phyloP scores from a whole-genome alignment of 2,329 filamentous ascomycete genomes.

The Helicocarpus griseus region DNA sequence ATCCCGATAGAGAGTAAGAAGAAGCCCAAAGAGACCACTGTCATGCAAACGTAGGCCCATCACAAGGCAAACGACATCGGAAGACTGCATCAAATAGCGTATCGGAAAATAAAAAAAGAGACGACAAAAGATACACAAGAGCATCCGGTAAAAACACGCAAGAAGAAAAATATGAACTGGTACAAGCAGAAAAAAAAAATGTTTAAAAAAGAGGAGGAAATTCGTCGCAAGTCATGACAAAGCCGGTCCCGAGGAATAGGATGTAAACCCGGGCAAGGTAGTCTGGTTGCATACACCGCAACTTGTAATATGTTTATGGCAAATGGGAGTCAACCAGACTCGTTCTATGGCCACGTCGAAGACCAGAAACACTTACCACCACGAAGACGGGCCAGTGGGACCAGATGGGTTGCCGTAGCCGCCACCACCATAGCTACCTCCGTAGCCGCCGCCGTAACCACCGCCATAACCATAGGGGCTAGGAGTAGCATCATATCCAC shows the following conservation, averaged over 20 bases:
- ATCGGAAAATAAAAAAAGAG: slow-evolving; percentile 24
- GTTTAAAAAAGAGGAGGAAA: slow-evolving; percentile 21
- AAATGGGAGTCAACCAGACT: slow-evolving; percentile 24
- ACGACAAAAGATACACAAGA: slow-evolving; percentile 14
- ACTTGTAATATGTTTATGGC: slow-evolving; percentile 6
- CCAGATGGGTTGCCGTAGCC: slow-evolving; percentile 41
- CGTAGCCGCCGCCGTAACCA: slow-evolving; percentile 19
- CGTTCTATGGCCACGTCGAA: slow-evolving; percentile 27
- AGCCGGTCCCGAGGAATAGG: slow-evolving; percentile 29
- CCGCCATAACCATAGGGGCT: slow-evolving; percentile 20
- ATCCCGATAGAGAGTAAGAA: slow-evolving; percentile 14
- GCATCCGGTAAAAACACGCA: slow-evolving; percentile 5
- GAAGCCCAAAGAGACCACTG: slow-evolving; percentile 20
- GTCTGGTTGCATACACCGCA: slow-evolving; percentile 2
- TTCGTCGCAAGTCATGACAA: slow-evolving; percentile 38
- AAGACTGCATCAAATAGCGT: slow-evolving; percentile 30
- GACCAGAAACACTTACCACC: slow-evolving; percentile 40
- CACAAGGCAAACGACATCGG: slow-evolving; percentile 21
- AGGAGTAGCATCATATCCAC: slow-evolving; percentile 20
- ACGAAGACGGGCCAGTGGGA: slow-evolving; percentile 41
- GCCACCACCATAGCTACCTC: slow-evolving; percentile 28
- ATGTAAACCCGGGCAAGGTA: background rate
- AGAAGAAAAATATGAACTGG: background rate
- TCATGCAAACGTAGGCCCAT: slow-evolving; percentile 15
- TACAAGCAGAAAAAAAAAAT: slow-evolving; percentile 13